A percentile compares a stretch with the other conserved stretches of the same genome.
These are phyloP conservation scores for Hyphodiscus sp. DNA, from an alignment of 2,329 filamentous ascomycete species.

Conservation along the genomic window DNA sequence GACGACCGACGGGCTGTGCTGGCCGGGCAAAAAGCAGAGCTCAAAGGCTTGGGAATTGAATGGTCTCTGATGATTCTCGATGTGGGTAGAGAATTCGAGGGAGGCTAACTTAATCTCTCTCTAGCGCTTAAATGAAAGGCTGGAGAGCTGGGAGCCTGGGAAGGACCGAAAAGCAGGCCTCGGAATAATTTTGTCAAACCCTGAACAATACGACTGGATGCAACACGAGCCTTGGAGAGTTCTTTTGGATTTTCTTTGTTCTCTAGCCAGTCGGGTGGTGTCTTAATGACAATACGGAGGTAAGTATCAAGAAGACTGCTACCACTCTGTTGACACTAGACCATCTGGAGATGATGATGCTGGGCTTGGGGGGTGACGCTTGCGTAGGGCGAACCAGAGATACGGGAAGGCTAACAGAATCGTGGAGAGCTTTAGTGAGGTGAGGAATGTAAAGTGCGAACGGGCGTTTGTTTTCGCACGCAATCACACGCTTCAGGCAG, in stretches of 20 bases:
- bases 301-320: neutral
- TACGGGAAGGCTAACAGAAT: slow-evolving; percentile 19
- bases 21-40: neutral
- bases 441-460: slow-evolving; percentile 3
- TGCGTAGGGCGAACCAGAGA: slow-evolving; percentile 24
- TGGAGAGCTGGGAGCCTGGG: slow-evolving; percentile 5
- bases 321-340: neutral
- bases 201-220: neutral
- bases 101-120: slow-evolving; percentile 20
- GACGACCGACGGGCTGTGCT: no score
- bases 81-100: slow-evolving; percentile 1
- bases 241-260: neutral
- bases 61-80: neutral
- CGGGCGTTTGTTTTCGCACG: slow-evolving; percentile 11
- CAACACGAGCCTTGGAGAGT: neutral
- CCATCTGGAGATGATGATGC: slow-evolving; percentile 4
- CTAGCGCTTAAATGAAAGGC: slow-evolving; percentile 14
- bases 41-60: neutral
- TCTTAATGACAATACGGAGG: no score
- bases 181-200: slow-evolving; percentile 11
- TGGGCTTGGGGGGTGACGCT: slow-evolving; percentile 15
- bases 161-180: neutral
- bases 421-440: slow-evolving; percentile 12
- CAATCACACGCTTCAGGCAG: slow-evolving; percentile 13
- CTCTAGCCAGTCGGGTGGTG: neutral